phyloP scores from a whole-genome alignment of 1,139 yeast genomes.

The Blastobotrys ciferrii region DNA sequence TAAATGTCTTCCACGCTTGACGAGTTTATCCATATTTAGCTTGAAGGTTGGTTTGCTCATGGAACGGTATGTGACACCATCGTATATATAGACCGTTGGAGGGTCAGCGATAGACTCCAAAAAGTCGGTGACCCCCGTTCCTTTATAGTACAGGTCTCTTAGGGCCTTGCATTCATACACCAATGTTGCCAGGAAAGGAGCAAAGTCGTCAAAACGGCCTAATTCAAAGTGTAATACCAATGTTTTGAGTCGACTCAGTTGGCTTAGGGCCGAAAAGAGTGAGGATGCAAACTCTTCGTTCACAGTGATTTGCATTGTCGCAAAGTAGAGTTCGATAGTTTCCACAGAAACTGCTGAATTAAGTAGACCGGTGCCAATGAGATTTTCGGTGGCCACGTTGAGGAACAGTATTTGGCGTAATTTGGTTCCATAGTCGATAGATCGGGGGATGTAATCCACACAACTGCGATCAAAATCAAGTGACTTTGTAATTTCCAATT shows the following conservation, averaged over 20 bases:
- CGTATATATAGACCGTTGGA: neutral
- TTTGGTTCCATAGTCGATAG: neutral
- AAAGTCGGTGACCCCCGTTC: slow-evolving; percentile 1
- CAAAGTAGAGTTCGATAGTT: neutral
- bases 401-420: slow-evolving; percentile 1
- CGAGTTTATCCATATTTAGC: slow-evolving; percentile 1
- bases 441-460: neutral
- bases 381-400: neutral
- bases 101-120: slow-evolving; percentile 3
- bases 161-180: neutral
- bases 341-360: neutral
- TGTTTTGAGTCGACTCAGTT: neutral
- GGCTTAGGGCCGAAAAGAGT: neutral
- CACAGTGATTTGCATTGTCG: neutral
- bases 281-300: neutral
- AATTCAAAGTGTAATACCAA: neutral
- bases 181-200: neutral
- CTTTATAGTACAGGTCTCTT: neutral
- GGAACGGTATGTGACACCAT: slow-evolving; percentile 2
- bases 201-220: slow-evolving; percentile 5
- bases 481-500: neutral
- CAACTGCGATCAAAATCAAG: slow-evolving; percentile 1
- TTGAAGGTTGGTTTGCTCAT: slow-evolving; percentile 1
- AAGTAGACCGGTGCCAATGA: neutral
- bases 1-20: slow-evolving; percentile 3